Percentiles rank a stretch among this genome's conserved stretches.
Evolutionary conservation across 1,284 basidiomycete species (phyloP).

Genomic region (Moesziomyces sp.): DNA sequence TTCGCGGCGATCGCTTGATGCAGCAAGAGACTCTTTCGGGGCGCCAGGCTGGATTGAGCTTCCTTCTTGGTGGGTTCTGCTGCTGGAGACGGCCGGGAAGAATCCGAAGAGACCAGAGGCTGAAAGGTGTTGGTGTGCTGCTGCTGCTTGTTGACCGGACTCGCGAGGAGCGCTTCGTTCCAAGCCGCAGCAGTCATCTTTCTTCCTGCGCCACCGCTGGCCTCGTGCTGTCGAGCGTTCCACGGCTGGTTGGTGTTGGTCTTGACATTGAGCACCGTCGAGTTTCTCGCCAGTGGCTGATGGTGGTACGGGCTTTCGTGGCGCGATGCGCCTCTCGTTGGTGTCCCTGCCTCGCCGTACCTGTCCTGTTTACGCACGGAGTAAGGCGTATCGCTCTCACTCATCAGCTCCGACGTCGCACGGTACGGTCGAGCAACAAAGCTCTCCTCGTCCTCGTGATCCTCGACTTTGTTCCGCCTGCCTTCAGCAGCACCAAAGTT

Average conservation of each 20-base stretch:
- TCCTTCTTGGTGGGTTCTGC: neutral
- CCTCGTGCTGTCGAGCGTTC: slow-evolving; percentile 2
- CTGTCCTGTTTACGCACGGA: neutral
- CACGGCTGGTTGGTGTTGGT: slow-evolving; percentile 23
- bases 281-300: slow-evolving; percentile 3
- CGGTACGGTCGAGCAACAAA: slow-evolving; percentile 21
- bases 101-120: neutral
- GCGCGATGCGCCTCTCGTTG: neutral
- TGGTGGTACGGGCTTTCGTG: neutral
- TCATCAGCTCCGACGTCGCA: slow-evolving; percentile 18
- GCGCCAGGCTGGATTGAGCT: neutral
- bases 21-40: slow-evolving; percentile 16
- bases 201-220: neutral
- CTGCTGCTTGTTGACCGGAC: slow-evolving; percentile 24
- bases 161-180: slow-evolving; percentile 27
- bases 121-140: neutral
- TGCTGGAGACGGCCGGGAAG: no score
- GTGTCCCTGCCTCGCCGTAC: slow-evolving; percentile 3
- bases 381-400: slow-evolving; percentile 33
- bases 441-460: slow-evolving; percentile 28
- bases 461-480: slow-evolving; percentile 1
- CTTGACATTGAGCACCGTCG: slow-evolving; percentile 30
- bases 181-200: slow-evolving; percentile 24
- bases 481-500: neutral
- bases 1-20: slow-evolving; percentile 17